Evolutionary conservation across 2,329 filamentous ascomycete species (phyloP), one percentile per base, ranked within the genome.

Genomic region (Periglandula ipomoeae): DNA sequence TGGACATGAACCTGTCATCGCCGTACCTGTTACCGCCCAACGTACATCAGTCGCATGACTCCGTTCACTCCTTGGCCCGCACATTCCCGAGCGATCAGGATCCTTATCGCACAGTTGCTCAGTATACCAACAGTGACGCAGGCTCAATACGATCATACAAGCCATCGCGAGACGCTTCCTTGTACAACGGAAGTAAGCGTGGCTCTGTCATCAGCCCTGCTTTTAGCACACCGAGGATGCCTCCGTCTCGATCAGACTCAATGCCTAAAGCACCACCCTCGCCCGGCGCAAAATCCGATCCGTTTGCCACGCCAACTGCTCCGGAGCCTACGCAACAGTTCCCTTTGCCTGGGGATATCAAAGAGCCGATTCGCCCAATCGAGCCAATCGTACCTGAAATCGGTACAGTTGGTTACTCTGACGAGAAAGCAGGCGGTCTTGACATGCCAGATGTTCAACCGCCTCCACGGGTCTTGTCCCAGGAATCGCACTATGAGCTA

Each of bases 1-100:
- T 91, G 77, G 78, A 82, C 57, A 79, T 90, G 76, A 81, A 85
- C 60, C 74, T 90, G 43, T 81, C 79, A 30, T 93, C 84, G 58
- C 93, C 93, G 2, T 98, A 97, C 64, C 78, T 98, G n/a, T 75
- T 97, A n/a, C 90, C 93, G 4, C 87, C 87, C 1, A 82, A 81
- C 48, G 62, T 91, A 19, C 82, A 93, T 38, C 75, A 79, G 60
- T 96, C 91, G 1, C 80, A 81, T 40, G 89, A 95, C 56, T 96
- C 91, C 5, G 74, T 97, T 53, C 83, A 90, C 64, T 94, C 89
- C 3, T 73, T 97, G 55, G 87, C 89, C 23, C 82, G 85, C 47
- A 85, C 84, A 2, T 76, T 91, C 41, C 76, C 82, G 49, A 78
- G 81, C 56, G 78, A 83, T 47, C 85, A 94, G 58, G 91, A 96